Conservation (phyloP, 352 stramenopile species). For the Saprolegnia parasitica region DNA sequence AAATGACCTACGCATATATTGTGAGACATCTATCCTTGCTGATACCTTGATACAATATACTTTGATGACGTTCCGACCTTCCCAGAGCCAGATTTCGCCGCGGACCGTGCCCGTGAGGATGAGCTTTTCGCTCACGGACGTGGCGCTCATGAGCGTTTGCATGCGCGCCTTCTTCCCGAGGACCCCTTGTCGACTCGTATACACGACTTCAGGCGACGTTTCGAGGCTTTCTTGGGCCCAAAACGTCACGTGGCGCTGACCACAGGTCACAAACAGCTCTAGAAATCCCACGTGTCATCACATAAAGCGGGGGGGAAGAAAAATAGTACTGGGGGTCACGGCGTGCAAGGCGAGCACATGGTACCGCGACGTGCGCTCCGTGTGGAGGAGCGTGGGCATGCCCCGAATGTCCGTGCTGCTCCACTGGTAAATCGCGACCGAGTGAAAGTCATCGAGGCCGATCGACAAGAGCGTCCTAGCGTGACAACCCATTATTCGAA, state of each 20-base stretch:
- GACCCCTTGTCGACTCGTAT: slow-evolving; percentile 47
- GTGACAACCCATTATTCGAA: neutral
- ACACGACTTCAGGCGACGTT: slow-evolving; percentile 43
- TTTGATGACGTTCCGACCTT: slow-evolving; percentile 68
- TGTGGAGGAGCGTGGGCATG: slow-evolving; percentile 14
- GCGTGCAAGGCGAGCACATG: slow-evolving; percentile 20
- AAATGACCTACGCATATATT: slow-evolving; percentile 34
- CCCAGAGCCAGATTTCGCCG: slow-evolving; percentile 74
- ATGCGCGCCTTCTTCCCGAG: slow-evolving; percentile 64
- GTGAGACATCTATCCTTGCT: neutral
- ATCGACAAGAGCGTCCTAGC: slow-evolving; percentile 50
- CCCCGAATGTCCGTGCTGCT: neutral
- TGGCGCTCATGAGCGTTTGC: slow-evolving; percentile 62
- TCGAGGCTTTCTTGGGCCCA: slow-evolving; percentile 62
- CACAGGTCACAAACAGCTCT: slow-evolving; percentile 62
- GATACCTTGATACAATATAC: slow-evolving; percentile 17
- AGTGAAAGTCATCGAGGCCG: slow-evolving; percentile 62
- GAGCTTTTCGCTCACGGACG: slow-evolving; percentile 39
- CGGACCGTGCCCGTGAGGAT: slow-evolving; percentile 63
- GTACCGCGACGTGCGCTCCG: slow-evolving; percentile 23
- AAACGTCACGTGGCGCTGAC: slow-evolving; percentile 62
- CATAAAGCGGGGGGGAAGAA: neutral
- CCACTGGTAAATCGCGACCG: slow-evolving; percentile 77
- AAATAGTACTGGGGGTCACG: slow-evolving; percentile 1
- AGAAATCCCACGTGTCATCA: neutral